Evolutionary conservation across 805 yeast species (phyloP).

Genomic region (Geotrichum ghanense): DNA sequence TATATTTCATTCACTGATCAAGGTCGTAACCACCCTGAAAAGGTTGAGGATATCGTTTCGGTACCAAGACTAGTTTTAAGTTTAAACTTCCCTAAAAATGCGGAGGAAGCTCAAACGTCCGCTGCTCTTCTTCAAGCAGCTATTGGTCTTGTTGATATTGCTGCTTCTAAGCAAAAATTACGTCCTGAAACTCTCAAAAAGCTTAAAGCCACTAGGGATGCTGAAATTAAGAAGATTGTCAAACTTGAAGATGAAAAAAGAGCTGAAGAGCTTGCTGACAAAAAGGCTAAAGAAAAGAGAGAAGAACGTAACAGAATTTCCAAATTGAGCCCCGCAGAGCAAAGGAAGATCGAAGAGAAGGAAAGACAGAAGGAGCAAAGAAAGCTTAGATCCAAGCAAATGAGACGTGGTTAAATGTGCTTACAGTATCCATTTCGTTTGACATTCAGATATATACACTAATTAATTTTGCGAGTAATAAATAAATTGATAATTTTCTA

Average conservation of each 20-base stretch:
- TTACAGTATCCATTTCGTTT: no score
- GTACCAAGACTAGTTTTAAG: constrained; percentile 34
- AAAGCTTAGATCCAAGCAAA: constrained; percentile 32
- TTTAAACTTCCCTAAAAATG: constrained; percentile 43
- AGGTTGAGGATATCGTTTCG: constrained; percentile 44
- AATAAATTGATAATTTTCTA: no score
- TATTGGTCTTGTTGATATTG: constrained; percentile 47
- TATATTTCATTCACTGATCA: constrained; percentile 78
- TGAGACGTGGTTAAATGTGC: constrained; percentile 9
- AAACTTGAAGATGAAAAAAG: constrained; percentile 55
- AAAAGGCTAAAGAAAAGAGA: constrained; percentile 39
- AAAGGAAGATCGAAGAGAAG: constrained; percentile 65
- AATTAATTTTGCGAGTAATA: no score
- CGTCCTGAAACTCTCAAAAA: constrained; percentile 70
- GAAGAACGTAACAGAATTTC: constrained; percentile 59
- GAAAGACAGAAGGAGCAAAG: constrained; percentile 73
- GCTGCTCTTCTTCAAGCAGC: constrained; percentile 42
- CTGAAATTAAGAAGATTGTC: constrained; percentile 56
- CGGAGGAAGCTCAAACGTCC: constrained; percentile 39
- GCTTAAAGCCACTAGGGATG: constrained; percentile 64
- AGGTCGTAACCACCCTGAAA: constrained; percentile 57
- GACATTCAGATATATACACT: no score
- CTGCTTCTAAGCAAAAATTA: constrained; percentile 38
- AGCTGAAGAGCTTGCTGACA: constrained; percentile 57
- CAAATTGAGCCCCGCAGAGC: constrained; percentile 62